Base-by-base conservation (phyloP, 768 basidiomycete species). In the Pisolithus orientalis region DNA sequence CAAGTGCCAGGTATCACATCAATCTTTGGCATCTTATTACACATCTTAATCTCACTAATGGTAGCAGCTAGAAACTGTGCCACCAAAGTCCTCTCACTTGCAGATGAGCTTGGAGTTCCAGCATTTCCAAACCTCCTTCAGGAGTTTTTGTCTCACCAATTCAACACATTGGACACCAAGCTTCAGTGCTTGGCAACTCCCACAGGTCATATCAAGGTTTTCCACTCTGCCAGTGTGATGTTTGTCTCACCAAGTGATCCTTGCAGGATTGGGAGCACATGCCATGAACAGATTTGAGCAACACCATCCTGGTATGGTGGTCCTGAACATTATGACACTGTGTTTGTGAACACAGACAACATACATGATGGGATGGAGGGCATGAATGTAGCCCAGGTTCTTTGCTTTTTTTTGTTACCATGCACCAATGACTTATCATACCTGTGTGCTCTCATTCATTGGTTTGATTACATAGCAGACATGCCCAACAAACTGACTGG, bases 301-400 rank as follows among this genome's bases (percentile, higher is more conserved):
- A 65, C 55, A 8, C 58, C 56, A 14, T 52, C 52, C 1, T 74
- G 71, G 70, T 57, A 58, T n/a, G 55, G 55, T 7, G 63, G 59
- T 1, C 39, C 54, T 21, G 42, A 62, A n/a, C 52, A 63, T 1
- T 56, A 63, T 47, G 70, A 75, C 49, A 68, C 65, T 34, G 53
- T 68, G 7, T 65, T 65, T 24, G 44, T 69, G 1, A 59, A 44
- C 11, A 45, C 48, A 6, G 59, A 66, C 49, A 21, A 38, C 5
- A 49, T 47, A 24, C 8, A 5, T 13, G 44, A 53, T 14, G 64
- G 67, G 4, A 66, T 70, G 47, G 47, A 46, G 0, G 62, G 65
- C 3, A 56, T 71, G 8, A 50, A 55, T 4, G 57, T 66, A 7
- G 67, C 62, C 2, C 53, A 59, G 1, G 61, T 66, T 9, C 53